Evolutionary conservation across 768 basidiomycete genomes (phyloP), one percentile per base, ranked within the genome.

Genomic region (Mycena belliarum): DNA sequence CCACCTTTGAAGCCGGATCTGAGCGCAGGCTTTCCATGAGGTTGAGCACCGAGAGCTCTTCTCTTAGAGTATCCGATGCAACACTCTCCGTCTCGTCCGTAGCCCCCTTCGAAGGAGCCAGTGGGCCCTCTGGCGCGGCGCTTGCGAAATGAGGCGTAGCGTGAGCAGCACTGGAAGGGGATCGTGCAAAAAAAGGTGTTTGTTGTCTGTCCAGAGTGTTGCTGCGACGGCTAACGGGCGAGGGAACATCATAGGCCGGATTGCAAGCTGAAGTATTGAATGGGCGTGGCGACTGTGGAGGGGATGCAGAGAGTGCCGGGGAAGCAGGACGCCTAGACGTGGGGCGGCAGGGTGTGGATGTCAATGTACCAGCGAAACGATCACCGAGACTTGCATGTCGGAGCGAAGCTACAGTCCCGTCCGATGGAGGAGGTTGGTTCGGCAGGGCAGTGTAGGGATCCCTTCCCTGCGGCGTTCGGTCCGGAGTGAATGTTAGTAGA

Each of bases 351-450:
- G 52, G 47, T 16, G 58, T 59, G 16, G 58, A 53, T 16, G 24
- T 54, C 32, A 26, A 40, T 6, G 48, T 40, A 7, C 29, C 54
- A 8, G 50, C 24, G 40, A 56, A 44, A 37, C 26, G 33, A 33
- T 45, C 26, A 4, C 46, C 48, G 7, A 51, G n/a, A 25, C 26
- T 46, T 37, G 41, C 37, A 4, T 41, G 35, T 26, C 59, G 42
- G 23, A 60, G 59, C 8, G 59, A 56, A 10, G 54, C 50, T 5
- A 60, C 11, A 3, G 54, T 48, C 10, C 53, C 52, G 6, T 55
- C 59, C 7, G 28, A 14, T n/a, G 45, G 38, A 3, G 52, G 42
- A 3, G 45, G 33, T n/a, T 25, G 59, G 25, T 46, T 55, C 42
- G 47, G 43, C 0, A 55, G 43, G 37, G 29, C 48, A 2, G 53